Conservation (phyloP, 2,329 filamentous ascomycete genomes). For the Cladosporium sp. region DNA sequence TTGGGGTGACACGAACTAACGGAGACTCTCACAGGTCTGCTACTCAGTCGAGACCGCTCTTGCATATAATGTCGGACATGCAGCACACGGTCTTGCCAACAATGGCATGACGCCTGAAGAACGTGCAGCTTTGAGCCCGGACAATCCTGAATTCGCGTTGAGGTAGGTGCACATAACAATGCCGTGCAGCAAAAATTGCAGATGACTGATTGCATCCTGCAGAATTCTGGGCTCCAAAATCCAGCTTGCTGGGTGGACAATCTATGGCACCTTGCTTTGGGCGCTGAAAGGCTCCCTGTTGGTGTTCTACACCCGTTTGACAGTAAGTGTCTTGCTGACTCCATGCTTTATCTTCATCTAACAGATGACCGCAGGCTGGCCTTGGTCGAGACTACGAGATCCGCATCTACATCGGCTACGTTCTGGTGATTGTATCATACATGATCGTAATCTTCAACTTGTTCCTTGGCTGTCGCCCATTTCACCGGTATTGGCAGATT, state of each 20-base stretch:
- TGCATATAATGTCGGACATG: constrained; percentile 7
- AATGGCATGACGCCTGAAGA: constrained; percentile 11
- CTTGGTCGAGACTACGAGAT: constrained; percentile 9
- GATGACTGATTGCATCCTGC: background rate
- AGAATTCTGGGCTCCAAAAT: constrained; percentile 11
- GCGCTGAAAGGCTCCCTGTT: constrained; percentile 5
- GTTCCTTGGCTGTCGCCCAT: constrained; percentile 2
- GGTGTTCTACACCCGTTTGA: constrained; percentile 9
- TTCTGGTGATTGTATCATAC: constrained; percentile 2
- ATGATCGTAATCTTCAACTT: constrained; percentile 5
- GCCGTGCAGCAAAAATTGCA: background rate
- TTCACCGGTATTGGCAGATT: constrained; percentile 7
- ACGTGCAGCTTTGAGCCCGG: constrained; percentile 1
- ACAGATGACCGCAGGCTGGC: background rate
- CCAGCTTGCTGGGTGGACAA: constrained; percentile 9
- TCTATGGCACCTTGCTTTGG: constrained; percentile 7
- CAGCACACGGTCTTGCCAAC: constrained; percentile 10
- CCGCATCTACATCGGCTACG: constrained; percentile 9
- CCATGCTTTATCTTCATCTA: background rate
- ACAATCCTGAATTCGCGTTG: constrained; percentile 5
- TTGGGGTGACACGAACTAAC: background rate
- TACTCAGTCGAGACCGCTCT: constrained; percentile 4
- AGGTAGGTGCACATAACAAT: background rate
- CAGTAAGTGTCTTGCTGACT: background rate
- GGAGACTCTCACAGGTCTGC: constrained; percentile 1